phyloP scores from a whole-genome alignment of 2,329 filamentous ascomycete genomes.

The Paecilomyces fulvus region DNA sequence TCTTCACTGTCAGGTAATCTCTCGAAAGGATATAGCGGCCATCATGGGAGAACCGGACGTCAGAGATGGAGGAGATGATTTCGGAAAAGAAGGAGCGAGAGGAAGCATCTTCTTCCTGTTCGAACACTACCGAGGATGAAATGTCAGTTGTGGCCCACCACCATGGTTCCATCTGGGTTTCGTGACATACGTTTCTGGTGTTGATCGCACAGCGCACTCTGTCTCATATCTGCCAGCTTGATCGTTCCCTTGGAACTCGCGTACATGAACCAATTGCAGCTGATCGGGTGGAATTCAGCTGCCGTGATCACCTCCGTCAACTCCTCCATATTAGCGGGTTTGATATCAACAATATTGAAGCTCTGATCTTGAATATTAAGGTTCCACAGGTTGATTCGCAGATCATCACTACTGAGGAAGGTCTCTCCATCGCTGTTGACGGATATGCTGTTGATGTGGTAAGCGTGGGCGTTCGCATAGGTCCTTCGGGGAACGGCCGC shows the following conservation, averaged over 20 bases:
- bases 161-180: not conserved
- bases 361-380: conserved; percentile 98
- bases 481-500: conserved; percentile 92
- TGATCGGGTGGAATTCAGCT: conserved; percentile 91
- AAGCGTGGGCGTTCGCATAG: conserved; percentile 96
- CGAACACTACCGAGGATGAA: conserved; percentile 61
- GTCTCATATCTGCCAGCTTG: conserved; percentile 96
- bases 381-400: conserved; percentile 98
- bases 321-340: conserved; percentile 99
- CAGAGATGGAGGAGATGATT: conserved; percentile 98
- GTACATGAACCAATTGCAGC: conserved; percentile 99
- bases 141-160: conserved; percentile 7
- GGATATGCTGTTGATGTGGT: conserved; percentile 99
- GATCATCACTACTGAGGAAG: conserved; percentile 96
- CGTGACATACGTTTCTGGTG: conserved; percentile 76
- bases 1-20: conserved; percentile 98
- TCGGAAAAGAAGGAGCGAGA: conserved; percentile 99
- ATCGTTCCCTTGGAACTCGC: conserved; percentile 98
- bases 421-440: conserved; percentile 99
- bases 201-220: conserved; percentile 90
- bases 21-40: conserved; percentile 94
- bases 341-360: conserved; percentile 99
- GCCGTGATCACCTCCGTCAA: conserved; percentile 97
- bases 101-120: conserved; percentile 95
- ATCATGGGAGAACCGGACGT: conserved; percentile 94